Percentiles rank a stretch among this genome's conserved stretches.
phyloP scores from a whole-genome alignment of 2,329 filamentous ascomycete species.

The Cryoendolithus antarcticus region DNA sequence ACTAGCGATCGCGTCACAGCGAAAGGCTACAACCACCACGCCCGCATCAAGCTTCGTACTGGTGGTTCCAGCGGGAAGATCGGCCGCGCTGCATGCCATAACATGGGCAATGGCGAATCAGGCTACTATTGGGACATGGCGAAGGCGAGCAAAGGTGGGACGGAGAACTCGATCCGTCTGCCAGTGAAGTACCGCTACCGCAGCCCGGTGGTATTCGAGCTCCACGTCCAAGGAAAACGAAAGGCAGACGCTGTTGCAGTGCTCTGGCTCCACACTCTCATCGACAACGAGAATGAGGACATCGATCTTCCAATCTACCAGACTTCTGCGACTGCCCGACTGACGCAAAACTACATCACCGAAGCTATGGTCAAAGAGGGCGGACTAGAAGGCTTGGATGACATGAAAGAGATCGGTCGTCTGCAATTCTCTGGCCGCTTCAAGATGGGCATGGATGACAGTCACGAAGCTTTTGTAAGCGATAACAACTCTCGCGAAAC shows the following conservation, averaged over 20 bases:
- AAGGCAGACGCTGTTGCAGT: constrained; percentile 63
- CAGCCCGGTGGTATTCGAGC: constrained; percentile 79
- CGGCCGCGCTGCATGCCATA: constrained; percentile 49
- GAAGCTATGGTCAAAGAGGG: constrained; percentile 54
- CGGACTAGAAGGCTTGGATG: constrained; percentile 56
- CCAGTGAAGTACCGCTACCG: constrained; percentile 86
- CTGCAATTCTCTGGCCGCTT: constrained; percentile 71
- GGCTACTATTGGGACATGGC: constrained; percentile 47
- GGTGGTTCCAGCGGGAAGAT: constrained; percentile 70
- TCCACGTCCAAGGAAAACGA: constrained; percentile 58
- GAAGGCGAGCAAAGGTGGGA: constrained; percentile 21
- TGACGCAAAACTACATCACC: constrained; percentile 88
- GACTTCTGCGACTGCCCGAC: constrained; percentile 58
- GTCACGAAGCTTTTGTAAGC: constrained; percentile 69
- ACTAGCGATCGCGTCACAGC: constrained; percentile 57
- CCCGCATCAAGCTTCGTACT: constrained; percentile 67
- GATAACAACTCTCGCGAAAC: constrained; percentile 88
- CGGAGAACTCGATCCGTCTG: constrained; percentile 52
- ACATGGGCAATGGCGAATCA: constrained; percentile 43
- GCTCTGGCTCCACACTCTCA: constrained; percentile 75
- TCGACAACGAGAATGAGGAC: constrained; percentile 63
- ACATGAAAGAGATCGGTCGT: constrained; percentile 68
- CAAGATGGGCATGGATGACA: constrained; percentile 79
- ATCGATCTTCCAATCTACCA: constrained; percentile 88
- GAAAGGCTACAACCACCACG: constrained; percentile 45